Base-by-base conservation (phyloP, 164 flowering plant genomes). In the Stephania cephalantha region DNA sequence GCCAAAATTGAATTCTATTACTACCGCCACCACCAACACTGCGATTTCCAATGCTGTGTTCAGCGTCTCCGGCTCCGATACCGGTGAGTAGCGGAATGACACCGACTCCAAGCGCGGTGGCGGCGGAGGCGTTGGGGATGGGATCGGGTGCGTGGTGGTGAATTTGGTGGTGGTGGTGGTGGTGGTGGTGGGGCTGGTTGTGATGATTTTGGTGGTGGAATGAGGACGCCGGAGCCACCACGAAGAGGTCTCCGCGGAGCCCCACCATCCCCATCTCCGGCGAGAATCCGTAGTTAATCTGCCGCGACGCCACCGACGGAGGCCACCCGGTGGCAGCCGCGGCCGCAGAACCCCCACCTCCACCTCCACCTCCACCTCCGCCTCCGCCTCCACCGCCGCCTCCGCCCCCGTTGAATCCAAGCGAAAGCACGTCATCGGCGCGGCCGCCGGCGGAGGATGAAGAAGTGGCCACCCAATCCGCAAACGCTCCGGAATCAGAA, bases 201-300 rank as follows among this genome's bases (percentile, higher is more conserved):
- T 76, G 75, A 29, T 76, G 79, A 70, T 83, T 78, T 44, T 75
- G 72, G 68, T 84, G 90, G 66, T 88, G 87, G 74, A 78, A 85
- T 9, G 87, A 85, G 2, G 89, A 70, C 0, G 89, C 88, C 0
- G 96, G 95, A 7, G 91, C 89, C 1, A 91, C 92, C 6, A 90
- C 89, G 78, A 88, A 85, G 64, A 88, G 81, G 73, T 87, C 91
- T 5, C 87, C 90, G 8, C 88, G 87, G 61, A 88, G 84, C 63
- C 92, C 91, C 46, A 90, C 86, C 93, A 93, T 89, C 31, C 88
- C 88, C 92, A 91, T 89, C 35, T 90, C 95, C 1, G 88, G 85
- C 0, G 91, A 78, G 66, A 87, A 80, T 22, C 86, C 84, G 82
- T 88, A 90, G 69, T 84, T 88, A 68, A 85, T 68, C 0, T 80